Evolutionary conservation across 441 rosid genomes (phyloP).

Genomic region (Geranium incanum): DNA sequence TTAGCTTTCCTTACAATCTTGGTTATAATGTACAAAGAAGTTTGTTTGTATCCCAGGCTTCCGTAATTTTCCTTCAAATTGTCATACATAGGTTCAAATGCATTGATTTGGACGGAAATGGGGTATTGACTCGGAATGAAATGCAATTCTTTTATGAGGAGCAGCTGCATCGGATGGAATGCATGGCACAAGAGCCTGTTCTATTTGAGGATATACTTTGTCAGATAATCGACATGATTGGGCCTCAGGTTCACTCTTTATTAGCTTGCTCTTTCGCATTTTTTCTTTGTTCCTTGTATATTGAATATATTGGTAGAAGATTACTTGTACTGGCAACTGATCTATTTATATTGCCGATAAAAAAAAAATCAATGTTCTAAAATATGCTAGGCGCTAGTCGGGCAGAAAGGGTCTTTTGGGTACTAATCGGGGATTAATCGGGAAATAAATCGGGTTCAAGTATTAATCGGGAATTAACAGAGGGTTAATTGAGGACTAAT

Average conservation of each 20-base stretch:
- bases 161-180: conserved; percentile 66
- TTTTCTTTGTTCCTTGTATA: not conserved
- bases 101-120: conserved; percentile 60
- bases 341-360: not conserved
- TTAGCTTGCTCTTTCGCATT: not conserved
- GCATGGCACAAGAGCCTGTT: conserved; percentile 53
- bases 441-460: too few relatives aligned
- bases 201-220: conserved; percentile 53
- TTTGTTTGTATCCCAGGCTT: not conserved
- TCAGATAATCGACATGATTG: conserved; percentile 58
- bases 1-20: not conserved
- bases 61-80: conserved; percentile 8
- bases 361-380: too few relatives aligned
- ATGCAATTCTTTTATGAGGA: conserved; percentile 59
- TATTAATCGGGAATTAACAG: too few relatives aligned
- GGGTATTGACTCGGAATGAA: conserved; percentile 48
- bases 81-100: conserved; percentile 46
- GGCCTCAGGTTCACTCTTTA: conserved; percentile 39
- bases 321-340: not conserved
- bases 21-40: not conserved
- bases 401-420: too few relatives aligned
- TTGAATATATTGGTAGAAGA: not conserved
- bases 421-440: too few relatives aligned
- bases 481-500: too few relatives aligned
- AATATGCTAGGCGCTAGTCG: too few relatives aligned